Percentiles rank a stretch among this genome's conserved stretches.
phyloP scores from a whole-genome alignment of 768 basidiomycete genomes.

The Clavaria fumosa region DNA sequence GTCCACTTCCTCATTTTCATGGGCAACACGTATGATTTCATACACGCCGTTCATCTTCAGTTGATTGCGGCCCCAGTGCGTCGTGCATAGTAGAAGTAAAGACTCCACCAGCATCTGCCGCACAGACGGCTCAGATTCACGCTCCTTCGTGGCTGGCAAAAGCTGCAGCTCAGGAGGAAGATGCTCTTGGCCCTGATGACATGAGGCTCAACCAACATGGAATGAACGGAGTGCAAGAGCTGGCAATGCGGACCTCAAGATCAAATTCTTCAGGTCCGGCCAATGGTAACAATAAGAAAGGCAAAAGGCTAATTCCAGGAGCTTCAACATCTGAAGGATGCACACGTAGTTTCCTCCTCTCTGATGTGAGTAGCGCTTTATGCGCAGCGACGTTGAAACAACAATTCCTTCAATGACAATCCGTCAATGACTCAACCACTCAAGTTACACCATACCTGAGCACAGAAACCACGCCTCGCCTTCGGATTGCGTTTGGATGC shows the following conservation, averaged over 20 bases:
- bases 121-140: constrained; percentile 65
- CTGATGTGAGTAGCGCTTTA: constrained; percentile 52
- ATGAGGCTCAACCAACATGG: not conserved
- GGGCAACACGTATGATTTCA: constrained; percentile 63
- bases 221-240: not conserved
- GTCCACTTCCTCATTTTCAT: constrained; percentile 66
- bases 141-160: constrained; percentile 66
- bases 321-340: constrained; percentile 41
- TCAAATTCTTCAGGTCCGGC: constrained; percentile 95
- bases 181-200: constrained; percentile 80
- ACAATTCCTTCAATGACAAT: constrained; percentile 44
- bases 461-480: constrained; percentile 75
- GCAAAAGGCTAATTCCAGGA: constrained; percentile 73
- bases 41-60: constrained; percentile 74
- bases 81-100: constrained; percentile 76
- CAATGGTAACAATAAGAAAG: constrained; percentile 75
- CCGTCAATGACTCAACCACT: not conserved
- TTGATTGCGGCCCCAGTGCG: constrained; percentile 74
- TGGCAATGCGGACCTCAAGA: constrained; percentile 45
- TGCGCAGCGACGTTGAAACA: constrained; percentile 57
- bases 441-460: constrained; percentile 50
- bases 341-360: constrained; percentile 37
- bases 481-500: constrained; percentile 70
- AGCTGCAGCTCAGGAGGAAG: constrained; percentile 78
- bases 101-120: constrained; percentile 83